Evolutionary conservation across 1,284 basidiomycete genomes (phyloP), one percentile per base, ranked within the genome.

Genomic region (Trametes hirsuta): DNA sequence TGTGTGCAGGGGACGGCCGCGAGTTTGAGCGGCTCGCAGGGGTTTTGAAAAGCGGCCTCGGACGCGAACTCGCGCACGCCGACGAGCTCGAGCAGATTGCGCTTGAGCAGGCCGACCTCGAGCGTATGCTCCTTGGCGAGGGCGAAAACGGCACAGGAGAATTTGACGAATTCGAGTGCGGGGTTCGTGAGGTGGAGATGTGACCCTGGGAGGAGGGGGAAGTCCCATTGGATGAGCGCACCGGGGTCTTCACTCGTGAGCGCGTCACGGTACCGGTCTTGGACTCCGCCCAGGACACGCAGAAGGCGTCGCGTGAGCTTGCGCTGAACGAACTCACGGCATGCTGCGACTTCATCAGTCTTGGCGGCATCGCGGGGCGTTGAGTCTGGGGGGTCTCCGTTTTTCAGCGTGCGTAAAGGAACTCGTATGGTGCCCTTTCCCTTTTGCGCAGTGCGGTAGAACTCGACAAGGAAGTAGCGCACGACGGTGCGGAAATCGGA

Each of bases 161-260:
- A 91, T 76, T 99, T 99, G 79, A 95, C 81, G 64, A 98, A 92
- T 74, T 99, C 97, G 36, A 99, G 84, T 0, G 88, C 78, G 0
- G 94, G 91, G 66, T 95, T 93, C 1, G 81, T 84, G 61, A 92
- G 77, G 37, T 84, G 80, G 12, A 95, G 81, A 70, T 94, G 84
- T 1, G 93, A 90, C 8, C 97, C 97, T 0, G 97, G 95, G 6
- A 96, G 85, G 41, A 88, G 70, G 0, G 97, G 97, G 77, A 99
- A 99, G 0, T 79, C 76, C 72, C 93, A 90, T 4, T 84, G 80
- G 9, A 80, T 80, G 5, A 84, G 79, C 1, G 81, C 76, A 11
- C 39, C 39, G 2, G 42, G 44, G 1, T 84, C 83, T 41, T 89
- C 84, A 56, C 87, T 80, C 71, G 82, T 81, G 58, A 81, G 75